Evolutionary conservation across 1,284 basidiomycete genomes (phyloP).

Genomic region (Ganoderma sp.): DNA sequence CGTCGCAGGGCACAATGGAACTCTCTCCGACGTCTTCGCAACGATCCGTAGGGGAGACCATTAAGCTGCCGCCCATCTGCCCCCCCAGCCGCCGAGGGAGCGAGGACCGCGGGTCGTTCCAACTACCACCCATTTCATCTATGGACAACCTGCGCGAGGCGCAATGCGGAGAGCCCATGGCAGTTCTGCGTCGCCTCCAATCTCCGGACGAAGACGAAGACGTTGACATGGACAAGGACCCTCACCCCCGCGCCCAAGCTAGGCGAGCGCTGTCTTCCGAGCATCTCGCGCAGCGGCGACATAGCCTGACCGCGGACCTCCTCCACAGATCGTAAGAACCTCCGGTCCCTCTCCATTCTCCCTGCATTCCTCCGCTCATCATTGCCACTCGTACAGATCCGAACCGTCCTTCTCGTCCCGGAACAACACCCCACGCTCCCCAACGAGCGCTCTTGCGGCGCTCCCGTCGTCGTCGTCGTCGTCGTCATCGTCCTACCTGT

Average conservation of each 20-base stretch:
- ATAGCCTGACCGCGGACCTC: constrained; percentile 28
- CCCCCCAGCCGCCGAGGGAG: constrained; percentile 32
- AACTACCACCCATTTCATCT: constrained; percentile 70
- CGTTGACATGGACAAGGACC: neutral
- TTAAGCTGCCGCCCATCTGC: constrained; percentile 61
- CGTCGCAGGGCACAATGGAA: constrained; percentile 19
- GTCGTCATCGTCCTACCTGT: neutral
- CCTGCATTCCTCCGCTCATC: constrained; percentile 13
- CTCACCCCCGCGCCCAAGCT: constrained; percentile 6
- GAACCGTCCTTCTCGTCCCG: constrained; percentile 16
- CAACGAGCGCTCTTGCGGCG: constrained; percentile 27
- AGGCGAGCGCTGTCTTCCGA: constrained; percentile 13
- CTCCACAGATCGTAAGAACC: constrained; percentile 27
- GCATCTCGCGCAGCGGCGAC: constrained; percentile 27
- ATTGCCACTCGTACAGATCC: constrained; percentile 14
- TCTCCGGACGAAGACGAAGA: constrained; percentile 50
- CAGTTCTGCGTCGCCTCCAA: constrained; percentile 63
- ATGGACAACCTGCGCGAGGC: constrained; percentile 63
- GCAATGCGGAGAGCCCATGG: constrained; percentile 60
- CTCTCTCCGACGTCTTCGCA: constrained; percentile 26
- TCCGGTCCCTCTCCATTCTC: neutral
- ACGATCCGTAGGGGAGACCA: constrained; percentile 41
- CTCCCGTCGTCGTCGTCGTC: constrained; percentile 17
- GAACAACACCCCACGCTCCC: constrained; percentile 17
- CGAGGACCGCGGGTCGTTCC: constrained; percentile 42